Percentiles rank a stretch among this genome's conserved stretches.
phyloP scores from a whole-genome alignment of 345 rosid species.

The Boechera retrofracta region DNA sequence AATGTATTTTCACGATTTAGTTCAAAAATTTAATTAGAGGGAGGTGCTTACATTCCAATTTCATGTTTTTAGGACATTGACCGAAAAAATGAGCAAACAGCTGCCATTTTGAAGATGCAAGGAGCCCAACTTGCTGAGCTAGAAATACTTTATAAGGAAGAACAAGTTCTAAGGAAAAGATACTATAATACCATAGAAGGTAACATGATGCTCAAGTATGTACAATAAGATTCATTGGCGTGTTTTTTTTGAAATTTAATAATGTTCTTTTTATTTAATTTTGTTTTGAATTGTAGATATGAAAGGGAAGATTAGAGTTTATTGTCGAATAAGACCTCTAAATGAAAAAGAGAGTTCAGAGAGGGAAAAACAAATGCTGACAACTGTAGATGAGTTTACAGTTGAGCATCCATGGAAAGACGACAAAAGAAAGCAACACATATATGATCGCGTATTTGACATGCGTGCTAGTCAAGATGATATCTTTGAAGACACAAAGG shows the following conservation, averaged over 20 bases:
- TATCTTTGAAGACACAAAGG: conserved; percentile 91
- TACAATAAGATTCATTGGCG: background rate
- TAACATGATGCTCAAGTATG: conserved; percentile 37
- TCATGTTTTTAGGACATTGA: conserved; percentile 76
- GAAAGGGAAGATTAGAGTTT: conserved; percentile 97
- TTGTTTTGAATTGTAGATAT: conserved; percentile 63
- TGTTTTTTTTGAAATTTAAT: background rate
- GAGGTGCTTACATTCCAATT: conserved; percentile 16
- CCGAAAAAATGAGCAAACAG: conserved; percentile 96
- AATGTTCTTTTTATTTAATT: background rate
- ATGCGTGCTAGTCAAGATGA: conserved; percentile 74
- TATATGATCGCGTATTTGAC: conserved; percentile 94
- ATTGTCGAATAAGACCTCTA: conserved; percentile 84
- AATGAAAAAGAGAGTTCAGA: conserved; percentile 77
- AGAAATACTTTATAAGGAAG: conserved; percentile 88
- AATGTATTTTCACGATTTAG: conserved; percentile 8
- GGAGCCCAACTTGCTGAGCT: conserved; percentile 89
- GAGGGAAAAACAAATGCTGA: conserved; percentile 55
- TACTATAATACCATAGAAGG: conserved; percentile 96
- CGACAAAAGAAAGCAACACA: conserved; percentile 83
- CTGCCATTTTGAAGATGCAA: conserved; percentile 95
- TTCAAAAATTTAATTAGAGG: background rate
- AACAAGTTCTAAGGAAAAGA: conserved; percentile 82
- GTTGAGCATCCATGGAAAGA: conserved; percentile 96
- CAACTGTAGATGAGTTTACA: conserved; percentile 80